phyloP scores from a whole-genome alignment of 768 basidiomycete species.

The Lanmaoa rubissima region DNA sequence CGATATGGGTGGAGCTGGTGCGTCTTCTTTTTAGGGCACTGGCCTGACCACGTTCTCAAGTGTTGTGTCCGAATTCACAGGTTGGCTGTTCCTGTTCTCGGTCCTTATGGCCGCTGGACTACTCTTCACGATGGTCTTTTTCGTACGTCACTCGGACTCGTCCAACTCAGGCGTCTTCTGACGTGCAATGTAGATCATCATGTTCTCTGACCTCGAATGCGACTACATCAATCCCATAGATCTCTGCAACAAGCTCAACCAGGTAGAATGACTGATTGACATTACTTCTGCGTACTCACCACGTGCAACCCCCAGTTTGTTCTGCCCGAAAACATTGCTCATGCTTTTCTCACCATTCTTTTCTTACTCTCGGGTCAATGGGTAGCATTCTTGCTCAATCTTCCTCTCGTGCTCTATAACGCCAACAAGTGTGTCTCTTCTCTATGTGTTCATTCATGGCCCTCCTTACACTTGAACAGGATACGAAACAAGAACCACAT shows the following conservation, averaged over 20 bases:
- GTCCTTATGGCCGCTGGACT: slow-evolving; percentile 94
- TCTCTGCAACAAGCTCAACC: slow-evolving; percentile 98
- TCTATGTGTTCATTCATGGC: neutral
- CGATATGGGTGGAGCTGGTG: slow-evolving; percentile 44
- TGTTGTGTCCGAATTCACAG: slow-evolving; percentile 38
- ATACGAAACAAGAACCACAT: slow-evolving; percentile 93
- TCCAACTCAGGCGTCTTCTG: neutral
- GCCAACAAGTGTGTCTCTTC: slow-evolving; percentile 79
- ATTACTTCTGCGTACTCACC: neutral
- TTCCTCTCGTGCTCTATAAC: slow-evolving; percentile 85
- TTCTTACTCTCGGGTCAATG: slow-evolving; percentile 98
- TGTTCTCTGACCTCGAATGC: slow-evolving; percentile 99
- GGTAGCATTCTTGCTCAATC: slow-evolving; percentile 88
- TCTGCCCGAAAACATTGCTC: slow-evolving; percentile 92
- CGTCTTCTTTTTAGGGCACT: slow-evolving; percentile 18
- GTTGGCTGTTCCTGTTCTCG: slow-evolving; percentile 96
- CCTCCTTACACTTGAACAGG: slow-evolving; percentile 39
- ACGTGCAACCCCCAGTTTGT: slow-evolving; percentile 68
- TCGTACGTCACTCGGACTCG: slow-evolving; percentile 58
- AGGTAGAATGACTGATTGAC: slow-evolving; percentile 45
- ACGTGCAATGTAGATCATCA: slow-evolving; percentile 76
- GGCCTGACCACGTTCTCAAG: neutral
- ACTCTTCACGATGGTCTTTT: slow-evolving; percentile 99
- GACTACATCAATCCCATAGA: slow-evolving; percentile 99
- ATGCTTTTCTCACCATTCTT: slow-evolving; percentile 84